Percentiles rank a stretch among this genome's conserved stretches.
phyloP scores from a whole-genome alignment of 305 asterid genomes.

The Rubia balearica region DNA sequence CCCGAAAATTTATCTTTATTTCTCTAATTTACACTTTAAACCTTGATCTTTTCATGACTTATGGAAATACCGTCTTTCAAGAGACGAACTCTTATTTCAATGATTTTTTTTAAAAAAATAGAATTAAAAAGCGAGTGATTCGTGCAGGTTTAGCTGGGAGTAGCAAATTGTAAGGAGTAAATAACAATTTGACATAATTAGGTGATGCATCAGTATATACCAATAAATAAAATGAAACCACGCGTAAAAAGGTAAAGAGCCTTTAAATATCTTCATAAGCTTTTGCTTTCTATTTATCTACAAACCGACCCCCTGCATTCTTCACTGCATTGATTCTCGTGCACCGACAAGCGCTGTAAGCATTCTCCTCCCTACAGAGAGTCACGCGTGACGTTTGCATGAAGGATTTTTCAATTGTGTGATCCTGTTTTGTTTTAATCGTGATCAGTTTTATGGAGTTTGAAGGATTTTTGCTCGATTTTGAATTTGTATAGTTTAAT shows the following conservation, averaged over 20 bases:
- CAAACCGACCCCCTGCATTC: neutral
- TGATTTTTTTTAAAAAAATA: no score
- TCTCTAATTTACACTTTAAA: no score
- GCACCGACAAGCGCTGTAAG: neutral
- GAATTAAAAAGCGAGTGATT: no score
- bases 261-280: neutral
- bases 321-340: neutral
- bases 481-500: neutral
- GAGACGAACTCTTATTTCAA: no score
- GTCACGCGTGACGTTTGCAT: constrained; percentile 1
- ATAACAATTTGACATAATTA: neutral
- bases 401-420: neutral
- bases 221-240: neutral
- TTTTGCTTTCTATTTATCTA: neutral
- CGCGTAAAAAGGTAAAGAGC: neutral
- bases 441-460: neutral
- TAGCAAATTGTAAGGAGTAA: neutral
- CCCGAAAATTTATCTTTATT: no score
- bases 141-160: no score
- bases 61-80: no score
- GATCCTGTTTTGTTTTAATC: neutral
- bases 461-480: neutral
- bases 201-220: neutral
- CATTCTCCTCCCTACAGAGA: neutral
- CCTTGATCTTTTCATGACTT: no score